These are phyloP conservation scores for Candida neerlandica DNA, from an alignment of 1,139 yeast genomes.

Conservation along the genomic window DNA sequence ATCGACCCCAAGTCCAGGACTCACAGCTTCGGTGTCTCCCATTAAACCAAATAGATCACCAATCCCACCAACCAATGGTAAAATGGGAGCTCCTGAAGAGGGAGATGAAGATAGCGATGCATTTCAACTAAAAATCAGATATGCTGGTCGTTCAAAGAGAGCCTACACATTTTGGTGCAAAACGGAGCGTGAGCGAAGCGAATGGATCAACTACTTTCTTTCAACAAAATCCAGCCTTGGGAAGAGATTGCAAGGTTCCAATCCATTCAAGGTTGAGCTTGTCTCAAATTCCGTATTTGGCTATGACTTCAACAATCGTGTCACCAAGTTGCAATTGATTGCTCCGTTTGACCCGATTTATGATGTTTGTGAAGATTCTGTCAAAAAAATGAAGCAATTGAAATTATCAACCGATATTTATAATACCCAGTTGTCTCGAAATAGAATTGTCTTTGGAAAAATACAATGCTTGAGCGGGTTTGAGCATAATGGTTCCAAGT, in stretches of 20 bases:
- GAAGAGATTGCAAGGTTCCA: constrained; percentile 44
- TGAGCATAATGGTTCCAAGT: constrained; percentile 26
- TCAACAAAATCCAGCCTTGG: constrained; percentile 58
- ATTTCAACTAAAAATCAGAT: constrained; percentile 43
- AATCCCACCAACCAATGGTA: constrained; percentile 19
- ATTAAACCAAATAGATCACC: constrained; percentile 25
- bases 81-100: constrained; percentile 9
- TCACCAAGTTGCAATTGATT: constrained; percentile 60
- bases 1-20: not conserved
- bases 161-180: constrained; percentile 60
- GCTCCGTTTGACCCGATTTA: constrained; percentile 68
- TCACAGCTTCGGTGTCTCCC: constrained; percentile 11
- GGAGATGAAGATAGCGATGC: constrained; percentile 40
- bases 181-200: constrained; percentile 53
- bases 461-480: constrained; percentile 33
- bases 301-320: constrained; percentile 57
- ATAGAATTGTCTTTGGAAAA: constrained; percentile 30
- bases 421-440: constrained; percentile 23
- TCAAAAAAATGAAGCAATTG: constrained; percentile 22
- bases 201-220: constrained; percentile 62
- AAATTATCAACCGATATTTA: constrained; percentile 35
- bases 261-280: constrained; percentile 57
- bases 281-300: constrained; percentile 66
- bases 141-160: constrained; percentile 48
- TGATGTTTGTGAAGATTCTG: constrained; percentile 26